Conservation (phyloP, 345 rosid genomes). For the Eucalyptus globulus region DNA sequence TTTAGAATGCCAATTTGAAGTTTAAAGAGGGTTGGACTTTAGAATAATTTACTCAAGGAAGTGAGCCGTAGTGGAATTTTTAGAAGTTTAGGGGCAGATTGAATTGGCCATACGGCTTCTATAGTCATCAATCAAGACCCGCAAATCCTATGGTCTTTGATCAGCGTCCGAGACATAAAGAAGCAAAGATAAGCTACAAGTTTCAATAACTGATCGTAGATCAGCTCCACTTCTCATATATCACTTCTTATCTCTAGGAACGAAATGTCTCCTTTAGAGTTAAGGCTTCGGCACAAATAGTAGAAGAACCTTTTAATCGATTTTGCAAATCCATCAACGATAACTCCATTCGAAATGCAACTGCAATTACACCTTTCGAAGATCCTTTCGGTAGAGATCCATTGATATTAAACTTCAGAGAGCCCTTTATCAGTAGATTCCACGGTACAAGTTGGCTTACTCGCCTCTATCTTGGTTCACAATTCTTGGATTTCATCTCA, state of each 20-base stretch:
- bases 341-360: not conserved
- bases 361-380: not conserved
- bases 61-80: not conserved
- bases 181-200: not conserved
- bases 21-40: not conserved
- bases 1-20: not conserved
- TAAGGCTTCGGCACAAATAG: not conserved
- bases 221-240: fast-evolving
- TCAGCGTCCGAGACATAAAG: not conserved
- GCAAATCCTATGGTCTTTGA: not conserved
- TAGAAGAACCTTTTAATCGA: not conserved
- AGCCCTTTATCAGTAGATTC: not conserved
- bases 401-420: not conserved
- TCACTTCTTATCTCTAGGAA: not conserved
- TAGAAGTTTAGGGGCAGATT: not conserved
- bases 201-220: not conserved
- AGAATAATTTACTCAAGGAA: not conserved
- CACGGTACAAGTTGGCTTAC: not conserved
- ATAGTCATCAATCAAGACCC: not conserved
- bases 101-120: not conserved
- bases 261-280: not conserved
- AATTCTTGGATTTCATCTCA: not conserved
- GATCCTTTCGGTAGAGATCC: not conserved
- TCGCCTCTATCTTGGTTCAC: not conserved
- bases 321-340: not conserved